These are phyloP conservation scores for Boletus smithii DNA, from an alignment of 1,284 basidiomycete species.

Conservation along the genomic window DNA sequence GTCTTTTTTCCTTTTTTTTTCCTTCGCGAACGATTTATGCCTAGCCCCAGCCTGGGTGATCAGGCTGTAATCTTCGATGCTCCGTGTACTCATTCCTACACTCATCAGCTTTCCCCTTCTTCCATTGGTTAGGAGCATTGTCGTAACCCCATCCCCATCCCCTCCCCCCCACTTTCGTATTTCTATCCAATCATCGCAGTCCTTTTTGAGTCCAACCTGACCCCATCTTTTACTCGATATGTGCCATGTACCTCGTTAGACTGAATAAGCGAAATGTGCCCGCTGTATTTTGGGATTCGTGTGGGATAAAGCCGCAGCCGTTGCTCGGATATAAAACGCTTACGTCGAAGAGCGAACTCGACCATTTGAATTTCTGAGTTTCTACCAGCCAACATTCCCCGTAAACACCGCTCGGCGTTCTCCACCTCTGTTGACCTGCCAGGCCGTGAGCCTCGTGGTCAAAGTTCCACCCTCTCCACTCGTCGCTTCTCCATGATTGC, in stretches of 20 bases:
- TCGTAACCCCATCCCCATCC: constrained; percentile 40
- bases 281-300: neutral
- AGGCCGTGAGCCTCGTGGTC: constrained; percentile 26
- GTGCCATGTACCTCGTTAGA: constrained; percentile 11
- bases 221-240: constrained; percentile 7
- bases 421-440: constrained; percentile 33
- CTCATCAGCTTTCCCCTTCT: constrained; percentile 28
- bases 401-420: constrained; percentile 18
- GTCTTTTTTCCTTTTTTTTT: constrained; percentile 9
- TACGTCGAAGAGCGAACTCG: too few relatives aligned
- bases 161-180: constrained; percentile 1
- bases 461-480: constrained; percentile 1
- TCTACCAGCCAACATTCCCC: constrained; percentile 21
- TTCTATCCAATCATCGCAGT: neutral
- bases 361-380: neutral
- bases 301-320: too few relatives aligned
- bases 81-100: constrained; percentile 39
- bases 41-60: constrained; percentile 14
- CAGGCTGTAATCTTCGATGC: constrained; percentile 42
- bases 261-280: neutral
- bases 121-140: constrained; percentile 48
- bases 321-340: neutral
- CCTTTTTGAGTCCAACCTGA: neutral
- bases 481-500: constrained; percentile 22
- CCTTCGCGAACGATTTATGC: constrained; percentile 10